These are phyloP conservation scores for Arabis alpina DNA, from an alignment of 345 rosid genomes.

Conservation along the genomic window DNA sequence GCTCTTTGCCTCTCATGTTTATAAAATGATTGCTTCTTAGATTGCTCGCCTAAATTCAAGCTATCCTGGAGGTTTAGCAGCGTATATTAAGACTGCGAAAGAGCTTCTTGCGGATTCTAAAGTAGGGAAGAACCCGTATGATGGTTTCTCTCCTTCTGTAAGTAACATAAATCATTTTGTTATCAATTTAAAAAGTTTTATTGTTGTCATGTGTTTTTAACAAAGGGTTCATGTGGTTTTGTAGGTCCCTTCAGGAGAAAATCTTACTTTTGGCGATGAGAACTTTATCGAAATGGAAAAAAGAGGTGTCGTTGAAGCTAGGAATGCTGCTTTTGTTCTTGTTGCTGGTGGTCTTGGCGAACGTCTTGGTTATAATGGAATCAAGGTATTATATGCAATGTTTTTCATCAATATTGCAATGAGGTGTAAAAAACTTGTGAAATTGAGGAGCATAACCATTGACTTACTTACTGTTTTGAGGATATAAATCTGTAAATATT, in stretches of 20 bases:
- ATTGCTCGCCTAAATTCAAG: slow-evolving; percentile 71
- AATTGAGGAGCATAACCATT: background rate
- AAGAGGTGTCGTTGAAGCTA: slow-evolving; percentile 76
- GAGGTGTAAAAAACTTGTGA: background rate
- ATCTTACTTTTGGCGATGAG: slow-evolving; percentile 65
- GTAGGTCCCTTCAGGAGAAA: slow-evolving; percentile 90
- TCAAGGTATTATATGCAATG: slow-evolving; percentile 61
- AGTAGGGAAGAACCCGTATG: slow-evolving; percentile 91
- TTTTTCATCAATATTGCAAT: background rate
- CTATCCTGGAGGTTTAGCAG: slow-evolving; percentile 88
- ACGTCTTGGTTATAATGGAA: slow-evolving; percentile 97
- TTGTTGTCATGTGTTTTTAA: background rate
- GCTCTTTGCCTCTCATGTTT: background rate
- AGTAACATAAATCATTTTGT: slow-evolving; percentile 17
- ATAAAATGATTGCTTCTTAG: slow-evolving; percentile 43
- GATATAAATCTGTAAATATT: no score
- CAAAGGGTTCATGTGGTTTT: slow-evolving; percentile 7
- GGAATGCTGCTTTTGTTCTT: slow-evolving; percentile 88
- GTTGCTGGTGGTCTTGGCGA: slow-evolving; percentile 99
- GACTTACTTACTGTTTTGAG: slow-evolving; percentile 9
- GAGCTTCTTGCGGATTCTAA: slow-evolving; percentile 88
- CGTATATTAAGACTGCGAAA: slow-evolving; percentile 72
- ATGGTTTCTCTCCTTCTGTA: slow-evolving; percentile 96
- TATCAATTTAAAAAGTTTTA: background rate
- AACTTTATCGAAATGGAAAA: slow-evolving; percentile 75